Evolutionary conservation across 768 basidiomycete species (phyloP).

Genomic region (Rhodotorula kratochvilovae): DNA sequence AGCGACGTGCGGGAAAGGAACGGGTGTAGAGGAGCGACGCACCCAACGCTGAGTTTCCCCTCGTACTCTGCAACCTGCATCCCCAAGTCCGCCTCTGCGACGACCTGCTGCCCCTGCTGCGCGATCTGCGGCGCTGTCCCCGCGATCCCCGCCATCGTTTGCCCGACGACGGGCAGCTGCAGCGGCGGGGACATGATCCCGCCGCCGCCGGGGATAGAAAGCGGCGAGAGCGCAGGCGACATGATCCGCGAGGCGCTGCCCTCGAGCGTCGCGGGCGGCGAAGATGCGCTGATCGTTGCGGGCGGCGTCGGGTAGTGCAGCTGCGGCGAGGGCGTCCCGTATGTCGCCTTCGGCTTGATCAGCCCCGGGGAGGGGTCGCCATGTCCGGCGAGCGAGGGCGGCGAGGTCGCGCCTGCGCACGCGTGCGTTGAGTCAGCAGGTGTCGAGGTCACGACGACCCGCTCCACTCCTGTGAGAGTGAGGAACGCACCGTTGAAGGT

Average conservation of each 20-base stretch:
- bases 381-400: neutral
- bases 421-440: neutral
- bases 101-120: neutral
- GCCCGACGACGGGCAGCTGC: neutral
- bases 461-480: neutral
- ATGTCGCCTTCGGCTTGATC: constrained; percentile 1
- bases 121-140: neutral
- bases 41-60: constrained; percentile 37
- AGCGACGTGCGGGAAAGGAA: no score
- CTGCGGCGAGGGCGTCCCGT: neutral
- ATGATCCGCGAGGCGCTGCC: neutral
- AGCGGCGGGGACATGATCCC: neutral
- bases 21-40: neutral
- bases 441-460: no score
- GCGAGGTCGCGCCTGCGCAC: neutral
- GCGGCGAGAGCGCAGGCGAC: neutral
- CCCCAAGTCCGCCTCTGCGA: neutral
- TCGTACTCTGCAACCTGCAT: constrained; percentile 3
- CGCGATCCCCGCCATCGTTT: neutral
- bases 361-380: neutral
- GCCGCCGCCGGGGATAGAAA: neutral
- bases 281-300: neutral
- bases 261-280: neutral
- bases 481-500: constrained; percentile 15
- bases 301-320: neutral